phyloP scores from a whole-genome alignment of 176 grass and related monocot genomes.

The Dendrocalamus sinicus region DNA sequence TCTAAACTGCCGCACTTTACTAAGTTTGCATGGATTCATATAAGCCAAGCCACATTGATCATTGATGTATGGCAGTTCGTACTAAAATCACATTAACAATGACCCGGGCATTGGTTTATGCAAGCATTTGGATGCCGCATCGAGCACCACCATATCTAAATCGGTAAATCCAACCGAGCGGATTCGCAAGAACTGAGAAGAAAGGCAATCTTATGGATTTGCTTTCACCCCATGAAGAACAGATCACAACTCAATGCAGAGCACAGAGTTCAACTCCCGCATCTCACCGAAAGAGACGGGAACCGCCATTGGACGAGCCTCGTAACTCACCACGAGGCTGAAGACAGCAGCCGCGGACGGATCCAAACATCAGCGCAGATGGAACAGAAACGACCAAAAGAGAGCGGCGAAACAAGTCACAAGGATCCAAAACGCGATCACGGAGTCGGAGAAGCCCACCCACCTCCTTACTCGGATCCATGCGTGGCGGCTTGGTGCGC shows the following conservation, averaged over 20 bases:
- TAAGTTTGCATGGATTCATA: neutral
- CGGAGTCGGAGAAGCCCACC: neutral
- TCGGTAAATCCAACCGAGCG: neutral
- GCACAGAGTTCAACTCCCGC: neutral
- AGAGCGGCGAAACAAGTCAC: neutral
- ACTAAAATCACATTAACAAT: neutral
- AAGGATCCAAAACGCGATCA: neutral
- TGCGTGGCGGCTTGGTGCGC: constrained; percentile 44
- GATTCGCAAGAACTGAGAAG: constrained; percentile 10
- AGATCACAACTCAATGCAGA: neutral
- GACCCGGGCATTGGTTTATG: neutral
- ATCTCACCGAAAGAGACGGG: neutral
- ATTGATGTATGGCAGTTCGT: neutral
- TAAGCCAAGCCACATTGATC: constrained; percentile 6
- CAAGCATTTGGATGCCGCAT: neutral
- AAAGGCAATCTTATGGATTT: neutral
- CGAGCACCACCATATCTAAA: neutral
- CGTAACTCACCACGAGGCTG: neutral
- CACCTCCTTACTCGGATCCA: constrained; percentile 67
- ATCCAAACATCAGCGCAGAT: neutral
- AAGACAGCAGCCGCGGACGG: neutral
- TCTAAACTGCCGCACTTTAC: neutral
- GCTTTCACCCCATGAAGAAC: neutral
- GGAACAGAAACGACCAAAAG: constrained; percentile 4
- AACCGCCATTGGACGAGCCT: neutral